Evolutionary conservation across 768 basidiomycete species (phyloP).

Genomic region (Jaapia argillacea): DNA sequence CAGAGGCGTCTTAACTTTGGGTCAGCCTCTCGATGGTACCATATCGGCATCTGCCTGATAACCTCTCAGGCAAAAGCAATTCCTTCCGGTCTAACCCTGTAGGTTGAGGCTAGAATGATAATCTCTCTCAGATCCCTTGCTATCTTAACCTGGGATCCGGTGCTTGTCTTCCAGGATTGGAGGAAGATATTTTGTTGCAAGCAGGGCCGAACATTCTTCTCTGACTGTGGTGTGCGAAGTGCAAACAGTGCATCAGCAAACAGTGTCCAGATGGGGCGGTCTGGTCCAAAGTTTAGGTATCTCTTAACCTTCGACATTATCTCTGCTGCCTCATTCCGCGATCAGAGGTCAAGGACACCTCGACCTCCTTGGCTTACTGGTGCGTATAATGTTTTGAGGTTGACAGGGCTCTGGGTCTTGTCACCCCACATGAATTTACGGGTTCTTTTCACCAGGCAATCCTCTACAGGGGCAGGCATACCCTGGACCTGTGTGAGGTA

Average conservation of each 20-base stretch:
- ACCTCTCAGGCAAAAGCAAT: conserved; percentile 5
- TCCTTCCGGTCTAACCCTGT: conserved; percentile 9
- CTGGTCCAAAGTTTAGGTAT: conserved; percentile 10
- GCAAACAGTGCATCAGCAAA: conserved; percentile 15
- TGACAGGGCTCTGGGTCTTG: not conserved
- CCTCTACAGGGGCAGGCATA: not conserved
- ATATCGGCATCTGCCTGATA: conserved; percentile 17
- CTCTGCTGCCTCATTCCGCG: not conserved
- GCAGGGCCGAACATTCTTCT: not conserved
- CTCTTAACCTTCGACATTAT: not conserved
- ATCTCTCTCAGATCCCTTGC: conserved; percentile 10
- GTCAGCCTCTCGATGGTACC: conserved; percentile 18
- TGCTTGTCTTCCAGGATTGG: conserved; percentile 16
- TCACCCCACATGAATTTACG: not conserved
- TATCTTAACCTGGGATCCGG: conserved; percentile 3
- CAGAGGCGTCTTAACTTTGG: not conserved
- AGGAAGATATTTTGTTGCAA: conserved; percentile 13
- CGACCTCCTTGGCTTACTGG: not conserved
- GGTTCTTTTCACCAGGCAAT: not conserved
- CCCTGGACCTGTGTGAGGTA: not conserved
- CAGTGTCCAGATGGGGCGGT: conserved; percentile 18
- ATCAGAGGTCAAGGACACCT: not conserved
- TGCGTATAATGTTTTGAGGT: not conserved
- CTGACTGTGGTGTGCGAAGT: not conserved
- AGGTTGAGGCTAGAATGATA: conserved; percentile 13